Evolutionary conservation across 202 grass and related monocot species (phyloP), one percentile per base, ranked within the genome.

Genomic region (Schoenoplectus tabernaemontani): DNA sequence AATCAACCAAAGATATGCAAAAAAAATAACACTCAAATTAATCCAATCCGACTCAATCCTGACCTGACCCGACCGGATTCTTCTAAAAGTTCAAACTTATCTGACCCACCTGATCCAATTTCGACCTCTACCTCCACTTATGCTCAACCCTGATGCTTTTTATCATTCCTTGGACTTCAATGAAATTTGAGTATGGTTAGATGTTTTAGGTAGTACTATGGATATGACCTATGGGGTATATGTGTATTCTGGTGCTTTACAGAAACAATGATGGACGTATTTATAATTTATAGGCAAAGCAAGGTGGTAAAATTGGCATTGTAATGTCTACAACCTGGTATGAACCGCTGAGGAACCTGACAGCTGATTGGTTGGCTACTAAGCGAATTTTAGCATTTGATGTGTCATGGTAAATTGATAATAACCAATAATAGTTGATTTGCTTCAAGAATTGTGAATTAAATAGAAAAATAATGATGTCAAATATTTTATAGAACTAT

Each of bases 271-370:
- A n/a, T 46, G 51, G 15, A 73, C 44, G 23, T 36, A 33, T 43
- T 20, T 62, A 13, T 42, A 54, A 38, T 62, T 12, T 34, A 2
- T 53, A 89, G 85, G 82, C 13, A 72, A 82, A 83, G 59, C 85
- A 92, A 80, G 88, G 81, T 6, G 90, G 90, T 28, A 44, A 6
- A 38, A 92, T 92, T 80, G 90, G 90, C 12, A 84, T 87, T 28
- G 90, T 92, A 42, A 68, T 92, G 79, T 60, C 56, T 44, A 60
- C 82, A 19, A 34, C 8, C 26, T 92, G 90, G 85, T 92, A 38
- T 59, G 67, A 89, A 24, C 85, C 87, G 15, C 77, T 89, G 3
- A 81, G 61, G 43, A 78, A 89, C 50, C 17, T 80, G 6, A 66
- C 82, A 3, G 80, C 16, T 26, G 90, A 92, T 70, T 53, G 80